phyloP scores from a whole-genome alignment of 129 eudicot genomes.

The Daucus carota region DNA sequence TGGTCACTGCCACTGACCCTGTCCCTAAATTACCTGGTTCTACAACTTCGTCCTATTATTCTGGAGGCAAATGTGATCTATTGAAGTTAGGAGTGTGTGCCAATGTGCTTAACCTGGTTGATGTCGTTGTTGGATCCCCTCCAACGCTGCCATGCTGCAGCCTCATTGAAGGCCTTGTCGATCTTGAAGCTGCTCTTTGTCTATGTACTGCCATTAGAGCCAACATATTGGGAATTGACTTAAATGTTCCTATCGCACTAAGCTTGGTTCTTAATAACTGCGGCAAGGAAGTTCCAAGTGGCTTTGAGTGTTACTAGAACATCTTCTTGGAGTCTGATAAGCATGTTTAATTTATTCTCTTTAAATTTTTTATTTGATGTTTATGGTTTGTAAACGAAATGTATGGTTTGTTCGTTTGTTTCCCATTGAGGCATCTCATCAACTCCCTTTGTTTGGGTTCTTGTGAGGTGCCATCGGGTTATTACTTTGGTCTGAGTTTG shows the following conservation, averaged over 20 bases:
- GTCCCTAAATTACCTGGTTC: background rate
- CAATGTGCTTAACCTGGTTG: background rate
- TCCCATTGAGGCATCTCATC: too few species aligned
- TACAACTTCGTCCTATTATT: background rate
- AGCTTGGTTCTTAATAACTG: conserved; percentile 56
- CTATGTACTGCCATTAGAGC: conserved; percentile 63
- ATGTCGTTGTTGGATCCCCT: background rate
- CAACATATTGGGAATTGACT: conserved; percentile 49
- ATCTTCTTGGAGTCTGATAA: background rate
- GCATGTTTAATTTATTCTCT: background rate
- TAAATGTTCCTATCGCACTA: conserved; percentile 49
- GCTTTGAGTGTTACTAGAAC: conserved; percentile 38
- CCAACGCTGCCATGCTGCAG: conserved; percentile 33
- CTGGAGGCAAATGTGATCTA: background rate
- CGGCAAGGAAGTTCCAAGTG: conserved; percentile 44
- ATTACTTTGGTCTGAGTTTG: too few species aligned
- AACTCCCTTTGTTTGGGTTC: too few species aligned
- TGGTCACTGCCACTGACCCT: background rate
- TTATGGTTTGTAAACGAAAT: too few species aligned
- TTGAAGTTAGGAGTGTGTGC: background rate
- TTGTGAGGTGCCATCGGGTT: too few species aligned
- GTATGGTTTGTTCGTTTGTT: too few species aligned
- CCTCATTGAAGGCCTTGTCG: conserved; percentile 39
- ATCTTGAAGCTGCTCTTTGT: conserved; percentile 62
- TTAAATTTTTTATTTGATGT: too few species aligned